A percentile compares a stretch with the other conserved stretches of the same genome.
Evolutionary conservation across 345 rosid species (phyloP).

Genomic region (Syzygium aromaticum): DNA sequence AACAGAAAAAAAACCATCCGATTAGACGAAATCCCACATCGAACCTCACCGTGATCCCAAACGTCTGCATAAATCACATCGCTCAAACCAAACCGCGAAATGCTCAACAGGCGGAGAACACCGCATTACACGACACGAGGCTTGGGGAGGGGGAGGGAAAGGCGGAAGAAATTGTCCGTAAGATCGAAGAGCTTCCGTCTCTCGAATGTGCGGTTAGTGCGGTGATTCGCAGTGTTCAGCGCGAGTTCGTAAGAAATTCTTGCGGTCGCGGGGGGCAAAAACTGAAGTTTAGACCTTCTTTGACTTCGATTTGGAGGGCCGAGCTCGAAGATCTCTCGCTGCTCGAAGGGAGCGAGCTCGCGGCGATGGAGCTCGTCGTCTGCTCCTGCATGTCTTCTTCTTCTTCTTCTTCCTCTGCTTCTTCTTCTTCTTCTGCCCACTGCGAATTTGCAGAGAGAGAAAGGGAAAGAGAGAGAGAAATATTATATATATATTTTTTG

Average conservation of each 20-base stretch:
- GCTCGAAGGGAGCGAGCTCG: conserved; percentile 83
- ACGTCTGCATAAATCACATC: no score
- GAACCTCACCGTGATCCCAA: neutral
- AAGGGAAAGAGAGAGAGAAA: conserved; percentile 16
- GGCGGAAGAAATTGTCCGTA: neutral
- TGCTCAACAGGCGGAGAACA: neutral
- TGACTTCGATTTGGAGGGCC: conserved; percentile 67
- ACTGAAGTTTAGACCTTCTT: conserved; percentile 46
- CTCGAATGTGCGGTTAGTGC: neutral
- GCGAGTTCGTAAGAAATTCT: neutral
- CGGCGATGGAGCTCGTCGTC: conserved; percentile 71
- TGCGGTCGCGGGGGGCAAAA: no score
- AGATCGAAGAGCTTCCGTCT: neutral
- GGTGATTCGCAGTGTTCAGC: neutral
- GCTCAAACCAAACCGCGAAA: neutral
- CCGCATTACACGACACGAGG: neutral
- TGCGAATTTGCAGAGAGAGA: conserved; percentile 15
- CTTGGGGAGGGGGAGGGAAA: neutral
- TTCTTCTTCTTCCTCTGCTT: conserved; percentile 4
- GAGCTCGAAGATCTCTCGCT: conserved; percentile 99
- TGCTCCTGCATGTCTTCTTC: conserved; percentile 63
- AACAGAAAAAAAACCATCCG: neutral
- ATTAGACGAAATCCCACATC: neutral
- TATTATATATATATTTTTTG: neutral
- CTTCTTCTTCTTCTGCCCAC: neutral